Evolutionary conservation across 192 early-diverging fungal genomes (phyloP), one percentile per base, ranked within the genome.

Genomic region (Linnemannia exigua): DNA sequence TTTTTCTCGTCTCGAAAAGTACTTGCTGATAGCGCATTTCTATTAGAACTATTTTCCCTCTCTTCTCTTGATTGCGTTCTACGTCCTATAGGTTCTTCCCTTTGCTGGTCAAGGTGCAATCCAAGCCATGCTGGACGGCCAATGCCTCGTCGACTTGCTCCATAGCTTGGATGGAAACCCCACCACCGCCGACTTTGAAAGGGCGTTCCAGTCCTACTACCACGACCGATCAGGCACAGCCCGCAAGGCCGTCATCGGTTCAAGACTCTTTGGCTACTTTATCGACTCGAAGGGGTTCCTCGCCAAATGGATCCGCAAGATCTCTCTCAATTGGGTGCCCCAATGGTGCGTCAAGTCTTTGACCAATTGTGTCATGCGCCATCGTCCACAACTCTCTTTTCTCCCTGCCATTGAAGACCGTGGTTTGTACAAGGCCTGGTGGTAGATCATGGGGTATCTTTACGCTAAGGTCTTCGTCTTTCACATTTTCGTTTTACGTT

Each of bases 41-140:
- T 28, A 2, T 16, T 46, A 14, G 58, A 17, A 28, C n/a, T 63
- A 36, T 19, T 41, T 50, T 33, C 5, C 19, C 3, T 70, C 0
- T n/a, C 14, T 66, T 8, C 31, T 47, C 35, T 67, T 25, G 2
- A 41, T 41, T 22, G 12, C 48, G 5, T 69, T 22, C 28, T 3
- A 67, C 20, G 14, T 46, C 41, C 31, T 19, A 50, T 31, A 82
- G 81, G 33, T 82, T 15, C 51, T 84, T 3, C 81, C 81, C 3
- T 84, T 84, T 54, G 75, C 81, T 19, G 81, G 81, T 11, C 76
- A 78, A 37, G 81, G 81, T 3, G 70, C 72, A 0, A 63, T 78
- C 17, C 81, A 84, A 1, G 81, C 81, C 19, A 84, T 84, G 71
- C 36, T 84, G 14, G 81, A 84, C 58, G 76, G 76, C n/a, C 31